Base-by-base conservation (phyloP, 352 stramenopile genomes). In the Globisporangium carolinianum region DNA sequence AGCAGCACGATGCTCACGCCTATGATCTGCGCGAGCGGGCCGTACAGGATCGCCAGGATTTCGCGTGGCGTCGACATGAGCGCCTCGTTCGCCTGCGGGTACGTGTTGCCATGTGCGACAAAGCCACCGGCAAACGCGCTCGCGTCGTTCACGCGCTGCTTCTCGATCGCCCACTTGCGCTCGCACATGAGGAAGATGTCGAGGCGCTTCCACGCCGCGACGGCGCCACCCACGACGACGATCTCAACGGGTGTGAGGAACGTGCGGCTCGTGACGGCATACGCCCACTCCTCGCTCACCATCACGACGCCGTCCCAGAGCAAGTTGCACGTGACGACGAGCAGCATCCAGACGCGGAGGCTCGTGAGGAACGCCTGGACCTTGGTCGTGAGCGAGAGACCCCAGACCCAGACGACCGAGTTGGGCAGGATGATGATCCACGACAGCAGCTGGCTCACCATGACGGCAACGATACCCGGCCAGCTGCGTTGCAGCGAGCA, bases 361-460 rank as follows among this genome's bases (percentile, higher is more conserved):
- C 55, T 68, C 32, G 68, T 83, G 8, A 89, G 47, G 7, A 77
- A 69, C 1, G 71, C 73, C 55, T 89, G 74, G 41, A 81, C 37
- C 53, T 69, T 69, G 38, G 60, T 67, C 3, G 55, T 57, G 5
- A 51, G 35, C 2, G 73, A 83, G 51, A 62, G 55, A 3, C 64
- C 69, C 57, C 76, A 78, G 15, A 67, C 63, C 60, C 72, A 85
- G 17, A 83, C 73, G 24, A 77, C 65, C 18, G 79, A 68, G 63
- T 76, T 82, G 6, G 74, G 76, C 11, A 86, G 58, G 18, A 86
- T 61, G 54, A 89, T 62, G 14, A 85, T 54, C 78, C 78, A 88
- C 36, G 73, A 84, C 42, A 88, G 47, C 42, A 79, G 37, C 36
- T 71, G 67, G 3, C 63, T 68, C 11, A 67, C 39, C 37, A 69